Evolutionary conservation across 345 rosid genomes (phyloP).

Genomic region (Acer yangbiense): DNA sequence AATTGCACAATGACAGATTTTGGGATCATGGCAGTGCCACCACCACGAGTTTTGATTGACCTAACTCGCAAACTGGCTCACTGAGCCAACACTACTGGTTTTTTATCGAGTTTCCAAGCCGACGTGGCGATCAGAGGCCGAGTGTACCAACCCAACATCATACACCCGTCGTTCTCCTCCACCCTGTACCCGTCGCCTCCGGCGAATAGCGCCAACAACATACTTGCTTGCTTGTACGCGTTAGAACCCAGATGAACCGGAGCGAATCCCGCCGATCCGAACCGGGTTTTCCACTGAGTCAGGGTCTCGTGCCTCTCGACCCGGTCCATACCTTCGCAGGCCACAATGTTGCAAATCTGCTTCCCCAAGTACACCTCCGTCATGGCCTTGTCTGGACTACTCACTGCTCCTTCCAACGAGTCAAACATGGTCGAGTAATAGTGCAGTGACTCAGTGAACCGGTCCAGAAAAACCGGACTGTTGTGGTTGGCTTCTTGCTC

Average conservation of each 20-base stretch:
- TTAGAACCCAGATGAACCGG: conserved; percentile 83
- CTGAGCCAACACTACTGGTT: conserved; percentile 16
- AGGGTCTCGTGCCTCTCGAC: conserved; percentile 80
- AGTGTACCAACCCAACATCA: conserved; percentile 90
- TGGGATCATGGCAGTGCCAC: background rate
- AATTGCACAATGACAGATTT: conserved; percentile 26
- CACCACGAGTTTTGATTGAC: conserved; percentile 3
- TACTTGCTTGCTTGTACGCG: conserved; percentile 87
- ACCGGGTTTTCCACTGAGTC: conserved; percentile 62
- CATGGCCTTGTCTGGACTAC: conserved; percentile 61
- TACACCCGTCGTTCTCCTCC: conserved; percentile 78
- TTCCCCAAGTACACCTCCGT: conserved; percentile 78
- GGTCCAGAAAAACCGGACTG: conserved; percentile 72
- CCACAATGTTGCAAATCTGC: conserved; percentile 86
- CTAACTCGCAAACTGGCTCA: conserved; percentile 29
- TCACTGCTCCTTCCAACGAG: conserved; percentile 67
- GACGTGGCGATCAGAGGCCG: conserved; percentile 84
- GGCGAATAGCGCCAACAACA: conserved; percentile 62
- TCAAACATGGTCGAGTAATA: conserved; percentile 84
- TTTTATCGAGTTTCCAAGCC: conserved; percentile 60
- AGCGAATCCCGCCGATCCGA: conserved; percentile 61
- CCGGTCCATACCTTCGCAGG: conserved; percentile 75
- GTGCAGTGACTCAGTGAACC: conserved; percentile 83
- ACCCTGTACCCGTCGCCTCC: conserved; percentile 89
- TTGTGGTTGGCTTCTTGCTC: conserved; percentile 91